These are phyloP conservation scores for Chaetomium strumarium DNA, from an alignment of 2,329 filamentous ascomycete species.

Conservation along the genomic window DNA sequence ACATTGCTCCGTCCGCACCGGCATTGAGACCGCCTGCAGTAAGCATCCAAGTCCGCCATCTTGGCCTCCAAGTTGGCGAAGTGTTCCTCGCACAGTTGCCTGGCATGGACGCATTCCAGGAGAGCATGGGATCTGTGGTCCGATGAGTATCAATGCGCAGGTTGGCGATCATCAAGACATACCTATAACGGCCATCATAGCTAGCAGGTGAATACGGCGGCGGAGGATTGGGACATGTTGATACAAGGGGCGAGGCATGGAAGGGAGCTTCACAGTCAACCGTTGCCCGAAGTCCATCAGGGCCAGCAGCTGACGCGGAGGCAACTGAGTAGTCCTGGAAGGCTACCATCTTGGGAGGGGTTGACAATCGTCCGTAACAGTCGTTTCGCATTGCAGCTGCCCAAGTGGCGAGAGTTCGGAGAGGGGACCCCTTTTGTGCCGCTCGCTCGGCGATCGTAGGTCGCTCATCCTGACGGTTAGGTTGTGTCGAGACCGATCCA, in stretches of 20 bases:
- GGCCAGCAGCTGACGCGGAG: neutral
- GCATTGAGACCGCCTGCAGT: conserved; percentile 5
- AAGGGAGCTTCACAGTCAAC: neutral
- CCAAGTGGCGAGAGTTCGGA: neutral
- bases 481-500: neutral
- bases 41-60: neutral
- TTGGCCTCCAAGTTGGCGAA: conserved; percentile 1
- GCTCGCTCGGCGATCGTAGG: neutral
- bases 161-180: neutral
- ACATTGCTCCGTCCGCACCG: conserved; percentile 3
- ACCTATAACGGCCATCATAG: neutral
- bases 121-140: neutral
- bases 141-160: neutral
- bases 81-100: conserved; percentile 4
- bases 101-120: conserved; percentile 1
- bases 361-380: neutral
- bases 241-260: neutral
- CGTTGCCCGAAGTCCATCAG: neutral
- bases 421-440: neutral
- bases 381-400: neutral
- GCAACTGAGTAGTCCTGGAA: neutral
- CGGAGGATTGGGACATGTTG: neutral
- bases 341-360: neutral
- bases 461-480: neutral
- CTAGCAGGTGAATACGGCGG: neutral